Evolutionary conservation across 169 alveolate genomes (phyloP).

Genomic region (Cryptosporidium sp.): DNA sequence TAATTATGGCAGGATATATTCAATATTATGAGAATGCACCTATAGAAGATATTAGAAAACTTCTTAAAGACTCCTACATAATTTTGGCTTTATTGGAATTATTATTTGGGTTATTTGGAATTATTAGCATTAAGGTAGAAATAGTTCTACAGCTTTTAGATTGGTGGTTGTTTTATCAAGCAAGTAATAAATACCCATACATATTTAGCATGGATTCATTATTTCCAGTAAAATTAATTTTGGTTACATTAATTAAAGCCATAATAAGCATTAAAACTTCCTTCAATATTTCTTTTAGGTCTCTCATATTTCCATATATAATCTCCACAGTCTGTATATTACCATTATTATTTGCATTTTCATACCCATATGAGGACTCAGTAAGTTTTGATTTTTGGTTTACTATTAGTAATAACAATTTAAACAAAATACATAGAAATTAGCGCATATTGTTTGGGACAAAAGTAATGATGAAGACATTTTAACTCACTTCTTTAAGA

Average conservation of each 20-base stretch:
- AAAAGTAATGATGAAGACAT: slow-evolving; percentile 48
- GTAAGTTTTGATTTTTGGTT: slow-evolving; percentile 9
- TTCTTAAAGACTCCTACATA: slow-evolving; percentile 28
- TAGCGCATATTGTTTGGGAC: slow-evolving; percentile 43
- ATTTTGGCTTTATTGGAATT: slow-evolving; percentile 33
- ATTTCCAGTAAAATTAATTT: slow-evolving; percentile 49
- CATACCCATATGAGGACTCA: slow-evolving; percentile 71
- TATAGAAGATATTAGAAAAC: slow-evolving; percentile 43
- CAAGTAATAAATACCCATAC: slow-evolving; percentile 41
- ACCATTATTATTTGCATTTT: slow-evolving; percentile 67
- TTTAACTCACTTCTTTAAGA: background rate
- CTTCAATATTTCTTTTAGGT: slow-evolving; percentile 3
- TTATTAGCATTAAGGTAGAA: slow-evolving; percentile 21
- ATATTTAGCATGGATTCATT: slow-evolving; percentile 54
- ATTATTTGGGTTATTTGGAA: slow-evolving; percentile 28
- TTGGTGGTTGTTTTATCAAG: slow-evolving; percentile 72
- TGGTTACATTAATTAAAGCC: slow-evolving; percentile 45
- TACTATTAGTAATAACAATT: background rate
- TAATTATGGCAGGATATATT: slow-evolving; percentile 26
- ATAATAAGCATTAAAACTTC: slow-evolving; percentile 29
- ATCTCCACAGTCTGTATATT: slow-evolving; percentile 32
- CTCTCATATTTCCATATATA: slow-evolving; percentile 59
- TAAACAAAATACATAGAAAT: background rate
- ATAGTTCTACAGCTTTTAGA: slow-evolving; percentile 13
- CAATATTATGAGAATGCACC: slow-evolving; percentile 54